Conservation (phyloP, 176 grass and related monocot genomes). For the Eleusine coracana region DNA sequence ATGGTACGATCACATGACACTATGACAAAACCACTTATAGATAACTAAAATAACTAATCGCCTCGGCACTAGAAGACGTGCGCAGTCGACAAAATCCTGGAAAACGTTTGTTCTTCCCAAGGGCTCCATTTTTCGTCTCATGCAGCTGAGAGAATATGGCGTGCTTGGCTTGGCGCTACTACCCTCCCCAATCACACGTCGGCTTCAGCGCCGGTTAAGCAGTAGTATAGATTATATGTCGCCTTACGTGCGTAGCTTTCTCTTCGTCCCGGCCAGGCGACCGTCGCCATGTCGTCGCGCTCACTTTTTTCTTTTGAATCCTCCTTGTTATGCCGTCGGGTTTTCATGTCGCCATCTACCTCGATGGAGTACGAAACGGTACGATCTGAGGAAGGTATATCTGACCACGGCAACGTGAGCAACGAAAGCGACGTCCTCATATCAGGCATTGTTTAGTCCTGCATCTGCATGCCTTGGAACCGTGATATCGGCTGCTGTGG, state of each 20-base stretch:
- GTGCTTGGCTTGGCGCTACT: background rate
- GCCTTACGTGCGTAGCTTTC: background rate
- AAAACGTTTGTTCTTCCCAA: too few species aligned
- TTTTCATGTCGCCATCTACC: background rate
- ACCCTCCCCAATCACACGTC: background rate
- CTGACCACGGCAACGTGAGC: background rate
- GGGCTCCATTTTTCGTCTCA: too few species aligned
- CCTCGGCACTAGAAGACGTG: background rate
- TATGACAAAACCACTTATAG: background rate
- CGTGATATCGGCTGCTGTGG: background rate
- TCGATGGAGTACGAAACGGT: constrained; percentile 1
- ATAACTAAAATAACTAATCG: background rate
- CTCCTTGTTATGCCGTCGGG: too few species aligned
- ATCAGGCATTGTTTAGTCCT: background rate
- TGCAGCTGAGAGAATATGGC: too few species aligned
- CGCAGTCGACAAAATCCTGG: too few species aligned
- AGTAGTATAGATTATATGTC: background rate
- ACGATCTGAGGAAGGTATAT: constrained; percentile 45
- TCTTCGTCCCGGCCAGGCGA: background rate
- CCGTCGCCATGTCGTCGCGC: background rate
- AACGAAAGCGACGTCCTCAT: background rate
- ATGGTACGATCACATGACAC: background rate
- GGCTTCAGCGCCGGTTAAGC: background rate
- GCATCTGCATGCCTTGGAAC: background rate
- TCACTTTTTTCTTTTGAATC: background rate